Percentiles rank a stretch among this genome's conserved stretches.
phyloP scores from a whole-genome alignment of 1,139 yeast genomes.

The Pichia sp. region DNA sequence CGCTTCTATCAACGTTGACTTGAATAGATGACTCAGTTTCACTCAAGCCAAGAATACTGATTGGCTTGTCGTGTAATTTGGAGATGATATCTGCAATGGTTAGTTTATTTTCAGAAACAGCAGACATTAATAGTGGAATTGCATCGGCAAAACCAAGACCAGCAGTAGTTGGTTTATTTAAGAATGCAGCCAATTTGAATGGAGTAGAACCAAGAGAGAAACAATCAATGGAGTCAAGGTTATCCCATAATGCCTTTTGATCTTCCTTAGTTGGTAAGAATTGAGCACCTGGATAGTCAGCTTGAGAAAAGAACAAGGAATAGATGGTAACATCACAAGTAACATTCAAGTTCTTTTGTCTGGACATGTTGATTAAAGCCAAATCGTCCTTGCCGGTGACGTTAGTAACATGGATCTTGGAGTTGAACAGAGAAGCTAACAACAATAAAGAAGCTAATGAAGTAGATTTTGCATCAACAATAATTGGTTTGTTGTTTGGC shows the following conservation, averaged over 20 bases:
- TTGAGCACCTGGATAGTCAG: constrained; percentile 59
- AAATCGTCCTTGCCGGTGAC: constrained; percentile 78
- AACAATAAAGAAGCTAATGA: constrained; percentile 86
- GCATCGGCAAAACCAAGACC: constrained; percentile 78
- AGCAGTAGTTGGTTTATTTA: constrained; percentile 50
- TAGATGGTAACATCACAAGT: constrained; percentile 88
- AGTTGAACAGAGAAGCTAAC: constrained; percentile 79
- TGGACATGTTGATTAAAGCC: constrained; percentile 77
- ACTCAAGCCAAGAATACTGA: constrained; percentile 73
- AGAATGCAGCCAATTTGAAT: constrained; percentile 57
- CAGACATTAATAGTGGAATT: constrained; percentile 73
- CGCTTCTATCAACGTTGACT: constrained; percentile 68
- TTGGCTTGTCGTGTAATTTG: constrained; percentile 79
- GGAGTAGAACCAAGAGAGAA: constrained; percentile 84
- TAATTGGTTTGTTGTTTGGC: constrained; percentile 79
- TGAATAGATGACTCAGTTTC: constrained; percentile 76
- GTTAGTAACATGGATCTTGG: constrained; percentile 84
- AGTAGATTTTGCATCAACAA: constrained; percentile 88
- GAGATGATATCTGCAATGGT: constrained; percentile 63
- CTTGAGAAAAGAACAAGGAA: constrained; percentile 67
- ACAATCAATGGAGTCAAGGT: constrained; percentile 67
- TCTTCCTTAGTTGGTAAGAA: constrained; percentile 78
- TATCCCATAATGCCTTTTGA: constrained; percentile 76
- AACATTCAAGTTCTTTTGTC: constrained; percentile 70
- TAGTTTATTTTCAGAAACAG: constrained; percentile 66